A percentile compares a stretch with the other conserved stretches of the same genome.
phyloP scores from a whole-genome alignment of 441 rosid species.

The Adansonia grandidieri region DNA sequence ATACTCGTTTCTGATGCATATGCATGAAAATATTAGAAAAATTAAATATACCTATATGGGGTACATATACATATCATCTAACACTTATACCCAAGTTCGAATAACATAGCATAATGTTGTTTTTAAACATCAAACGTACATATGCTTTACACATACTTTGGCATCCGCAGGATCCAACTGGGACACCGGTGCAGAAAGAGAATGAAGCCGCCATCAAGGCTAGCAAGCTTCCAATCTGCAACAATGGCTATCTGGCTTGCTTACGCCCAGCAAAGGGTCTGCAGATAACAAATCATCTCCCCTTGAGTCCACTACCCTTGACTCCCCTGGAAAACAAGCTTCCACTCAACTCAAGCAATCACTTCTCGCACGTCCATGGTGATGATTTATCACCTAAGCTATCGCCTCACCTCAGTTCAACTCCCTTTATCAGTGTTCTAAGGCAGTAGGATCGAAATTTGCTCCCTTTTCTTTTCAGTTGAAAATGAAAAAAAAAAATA shows the following conservation, averaged over 20 bases:
- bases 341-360: constrained; percentile 41
- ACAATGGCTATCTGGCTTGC: constrained; percentile 60
- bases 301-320: constrained; percentile 40
- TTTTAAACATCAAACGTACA: no score
- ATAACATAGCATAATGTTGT: no score
- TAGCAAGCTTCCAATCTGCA: constrained; percentile 57
- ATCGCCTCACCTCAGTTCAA: constrained; percentile 55
- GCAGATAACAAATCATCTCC: constrained; percentile 35
- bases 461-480: neutral
- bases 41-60: no score
- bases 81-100: no score
- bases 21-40: no score
- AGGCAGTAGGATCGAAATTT: constrained; percentile 35
- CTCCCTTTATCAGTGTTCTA: constrained; percentile 60
- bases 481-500: no score
- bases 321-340: constrained; percentile 63
- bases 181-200: constrained; percentile 57
- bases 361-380: constrained; percentile 38
- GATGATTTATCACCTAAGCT: constrained; percentile 49
- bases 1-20: no score
- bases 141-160: neutral
- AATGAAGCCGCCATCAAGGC: constrained; percentile 55
- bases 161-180: constrained; percentile 60
- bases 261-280: constrained; percentile 48
- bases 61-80: no score